Conservation (phyloP, 495 filamentous ascomycete genomes). For the Geopyxis carbonaria region DNA sequence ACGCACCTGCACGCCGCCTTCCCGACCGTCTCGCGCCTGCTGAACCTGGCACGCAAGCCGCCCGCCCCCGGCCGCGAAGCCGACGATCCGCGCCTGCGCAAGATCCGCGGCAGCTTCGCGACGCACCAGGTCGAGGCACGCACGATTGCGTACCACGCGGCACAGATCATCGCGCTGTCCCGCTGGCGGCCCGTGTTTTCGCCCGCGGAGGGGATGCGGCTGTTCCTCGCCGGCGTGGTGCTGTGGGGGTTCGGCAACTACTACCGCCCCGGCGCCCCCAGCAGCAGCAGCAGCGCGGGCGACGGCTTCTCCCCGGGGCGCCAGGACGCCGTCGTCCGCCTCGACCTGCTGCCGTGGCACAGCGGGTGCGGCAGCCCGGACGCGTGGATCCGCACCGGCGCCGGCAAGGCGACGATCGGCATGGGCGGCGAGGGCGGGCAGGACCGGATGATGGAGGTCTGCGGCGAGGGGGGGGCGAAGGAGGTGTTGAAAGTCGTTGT, state of each 20-base stretch:
- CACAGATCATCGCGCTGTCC: slow-evolving; percentile 25
- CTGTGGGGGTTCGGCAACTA: slow-evolving; percentile 25
- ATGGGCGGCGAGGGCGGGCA: slow-evolving; percentile 13
- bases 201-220: slow-evolving; percentile 23
- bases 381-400: slow-evolving; percentile 22
- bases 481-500: slow-evolving; percentile 24
- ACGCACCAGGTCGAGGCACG: slow-evolving; percentile 18
- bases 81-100: slow-evolving; percentile 15
- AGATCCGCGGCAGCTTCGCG: slow-evolving; percentile 13
- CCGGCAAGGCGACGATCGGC: slow-evolving; percentile 21
- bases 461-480: slow-evolving; percentile 18
- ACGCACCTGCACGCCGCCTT: slow-evolving; percentile 25
- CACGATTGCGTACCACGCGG: slow-evolving; percentile 24
- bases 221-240: slow-evolving; percentile 24
- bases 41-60: slow-evolving; percentile 23
- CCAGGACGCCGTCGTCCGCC: slow-evolving; percentile 16
- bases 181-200: slow-evolving; percentile 22
- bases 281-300: not conserved
- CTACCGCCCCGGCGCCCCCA: not conserved
- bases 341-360: slow-evolving; percentile 20
- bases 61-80: slow-evolving; percentile 5
- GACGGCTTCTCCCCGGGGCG: slow-evolving; percentile 2
- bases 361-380: slow-evolving; percentile 8
- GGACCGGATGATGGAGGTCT: slow-evolving; percentile 22
- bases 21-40: slow-evolving; percentile 22